Evolutionary conservation across 1,284 basidiomycete species (phyloP), one percentile per base, ranked within the genome.

Genomic region (Abortiporus biennis): DNA sequence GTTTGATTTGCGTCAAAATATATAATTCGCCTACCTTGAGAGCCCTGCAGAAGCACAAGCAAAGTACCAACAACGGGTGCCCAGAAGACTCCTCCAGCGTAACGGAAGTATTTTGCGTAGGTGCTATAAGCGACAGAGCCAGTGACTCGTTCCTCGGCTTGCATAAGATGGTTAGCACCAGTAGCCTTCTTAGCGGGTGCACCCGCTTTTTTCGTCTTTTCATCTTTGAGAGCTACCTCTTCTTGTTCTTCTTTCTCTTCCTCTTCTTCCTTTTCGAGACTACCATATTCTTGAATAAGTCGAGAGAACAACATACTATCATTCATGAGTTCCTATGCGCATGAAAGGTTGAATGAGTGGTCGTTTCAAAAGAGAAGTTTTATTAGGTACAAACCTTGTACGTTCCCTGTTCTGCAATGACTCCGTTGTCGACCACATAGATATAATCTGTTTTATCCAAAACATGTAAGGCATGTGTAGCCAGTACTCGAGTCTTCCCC

Each of bases 401-500:
- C 1, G 76, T 78, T 25, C 83, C 82, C 52, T 74, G 64, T 58
- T 85, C 84, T 12, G 64, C 76, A 23, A 87, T 75, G 6, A 56
- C 58, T 6, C 85, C 85, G 43, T 85, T 72, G 23, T 90, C 85
- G 59, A 88, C 74, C 29, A 82, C 75, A 56, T 87, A 84, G 42
- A 92, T 80, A 53, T 79, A 74, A 57, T 78, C 76, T 2, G 71
- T 69, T 56, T 74, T 75, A 45, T 81, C 80, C 1, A 89, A 64
- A n/a, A 87, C 76, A 50, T 80, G 76, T 6, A 87, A 66, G 23
- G 83, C 75, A 57, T 92, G 88, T 0, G 85, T 89, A 22, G 87
- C 85, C 11, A 92, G 67, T 15, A 92, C 68, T n/a, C 86, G 67
- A 0, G 85, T 88, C 33, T 80, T 73, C 25, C 67, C 61, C 0